phyloP scores from a whole-genome alignment of 805 yeast genomes.

The Saccharomycopsis lassenensis region DNA sequence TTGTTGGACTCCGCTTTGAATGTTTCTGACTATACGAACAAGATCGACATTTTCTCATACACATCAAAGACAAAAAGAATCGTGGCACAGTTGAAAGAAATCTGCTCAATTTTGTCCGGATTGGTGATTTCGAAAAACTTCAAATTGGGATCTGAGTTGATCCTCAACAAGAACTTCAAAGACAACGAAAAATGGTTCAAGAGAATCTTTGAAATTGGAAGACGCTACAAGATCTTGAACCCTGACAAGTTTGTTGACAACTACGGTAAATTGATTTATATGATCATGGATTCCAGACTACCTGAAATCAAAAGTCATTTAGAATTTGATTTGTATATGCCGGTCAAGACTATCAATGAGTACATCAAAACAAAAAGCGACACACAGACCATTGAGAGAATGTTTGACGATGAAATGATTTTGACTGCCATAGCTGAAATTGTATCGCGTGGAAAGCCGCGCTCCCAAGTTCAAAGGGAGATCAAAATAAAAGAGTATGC shows the following conservation, averaged over 20 bases:
- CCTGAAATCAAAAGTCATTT: conserved; percentile 59
- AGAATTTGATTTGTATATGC: conserved; percentile 69
- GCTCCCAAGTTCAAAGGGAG: conserved; percentile 43
- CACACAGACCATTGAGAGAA: conserved; percentile 27
- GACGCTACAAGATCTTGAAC: conserved; percentile 75
- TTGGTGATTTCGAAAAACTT: conserved; percentile 67
- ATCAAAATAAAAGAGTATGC: conserved; percentile 61
- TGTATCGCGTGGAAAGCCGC: conserved; percentile 43
- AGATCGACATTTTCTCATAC: conserved; percentile 59
- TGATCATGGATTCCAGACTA: conserved; percentile 74
- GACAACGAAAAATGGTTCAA: conserved; percentile 69
- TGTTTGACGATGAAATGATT: conserved; percentile 46
- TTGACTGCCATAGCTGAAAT: conserved; percentile 61
- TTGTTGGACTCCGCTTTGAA: conserved; percentile 65
- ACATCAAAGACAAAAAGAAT: conserved; percentile 61
- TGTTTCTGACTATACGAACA: conserved; percentile 72
- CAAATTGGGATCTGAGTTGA: conserved; percentile 54
- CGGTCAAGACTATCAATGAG: conserved; percentile 50
- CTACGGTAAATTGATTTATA: conserved; percentile 70
- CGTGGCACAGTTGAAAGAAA: conserved; percentile 59
- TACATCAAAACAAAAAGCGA: conserved; percentile 32
- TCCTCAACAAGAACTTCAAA: conserved; percentile 55
- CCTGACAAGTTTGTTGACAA: conserved; percentile 74
- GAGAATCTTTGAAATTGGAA: conserved; percentile 61
- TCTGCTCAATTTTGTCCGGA: conserved; percentile 72